Evolutionary conservation across 805 yeast species (phyloP), one percentile per base, ranked within the genome.

Genomic region (Lachancea quebecensis): DNA sequence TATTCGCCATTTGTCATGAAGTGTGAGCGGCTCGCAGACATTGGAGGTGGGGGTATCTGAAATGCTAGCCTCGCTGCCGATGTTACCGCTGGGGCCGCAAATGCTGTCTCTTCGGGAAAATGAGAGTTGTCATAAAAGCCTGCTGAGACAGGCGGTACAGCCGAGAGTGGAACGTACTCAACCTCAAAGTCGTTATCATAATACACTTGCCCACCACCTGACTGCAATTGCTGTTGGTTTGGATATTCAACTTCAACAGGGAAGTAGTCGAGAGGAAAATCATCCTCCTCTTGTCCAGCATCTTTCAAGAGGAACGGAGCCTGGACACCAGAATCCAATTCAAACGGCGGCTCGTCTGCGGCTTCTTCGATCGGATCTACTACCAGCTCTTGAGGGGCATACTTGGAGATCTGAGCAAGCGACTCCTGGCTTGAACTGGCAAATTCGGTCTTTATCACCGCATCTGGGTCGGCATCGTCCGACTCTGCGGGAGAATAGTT

Each of bases 201-300:
- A 28, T 39, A 41, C 28, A 43, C 25, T 12, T 41, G 36, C 9
- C 27, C 43, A 12, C 31, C n/a, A 10, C 38, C 39, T 10, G 48
- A 6, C 4, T 34, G 33, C 10, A 32, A 34, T 3, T 38, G 35
- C 2, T 52, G 53, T 37, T 51, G 51, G 6, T 57, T 58, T 8
- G 67, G 64, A 48, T 63, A 63, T 44, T 65, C 70, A 36, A 66
- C 61, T 25, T 66, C 70, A 3, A 67, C 64, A 16, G 79, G 78
- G 56, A 82, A 73, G 57, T 80, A 82, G 53, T 82, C 89, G 45
- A 83, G 62, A 3, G 90, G 89, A 65, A 82, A 82, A 56, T 82
- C 89, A 49, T 81, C 83, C 40, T 77, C 81, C 28, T 71, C 70
- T 14, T 46, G 40, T 4, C 38, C 38, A 16, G 35, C 35, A 18